Base-by-base conservation (phyloP, 345 rosid genomes). In the Euphorbia pulcherrima region DNA sequence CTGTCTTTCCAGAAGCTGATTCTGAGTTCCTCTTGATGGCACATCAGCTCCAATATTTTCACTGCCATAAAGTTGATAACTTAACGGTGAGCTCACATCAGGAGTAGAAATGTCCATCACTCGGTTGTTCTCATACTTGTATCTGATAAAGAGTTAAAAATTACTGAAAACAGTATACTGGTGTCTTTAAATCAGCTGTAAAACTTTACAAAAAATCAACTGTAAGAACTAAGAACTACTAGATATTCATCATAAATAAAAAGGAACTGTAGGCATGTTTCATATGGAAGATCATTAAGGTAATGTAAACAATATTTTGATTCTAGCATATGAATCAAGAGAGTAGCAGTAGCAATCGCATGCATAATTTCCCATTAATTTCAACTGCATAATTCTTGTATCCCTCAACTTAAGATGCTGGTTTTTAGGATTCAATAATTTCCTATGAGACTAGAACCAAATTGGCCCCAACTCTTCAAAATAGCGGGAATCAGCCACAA, bases 1-100 rank as follows among this genome's bases (percentile, higher is more conserved):
- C 86, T 92, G 98, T 88, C 98, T 87, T 82, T 90, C 92, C 72
- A 90, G 97, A 75, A 90, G 97, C 76, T 90, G 97, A 73, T 90
- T 88, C 68, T 90, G 89, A 68, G 88, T 79, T 83, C 97, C 97
- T 77, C 81, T 83, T 58, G 90, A 88, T 73, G 89, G 78, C 58
- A 76, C 64, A 61, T 87, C 93, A 71, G 75, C 65, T 69, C 89
- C 92, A 61, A 85, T 78, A 78, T 77, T 87, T 70, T 85, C 93
- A 75, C 83, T 86, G 56, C 90, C 96, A 79, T 87, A 83, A 79
- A 88, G 85, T 75, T 88, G 92, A 75, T 82, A 81, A 66, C 83
- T 82, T 64, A 88, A 77, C 10, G 98, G 84, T 29, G 93, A 88
- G 81, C 81, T 82, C 59, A 63, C 83, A 77, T 87, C 85, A 72